Evolutionary conservation across 2,329 filamentous ascomycete genomes (phyloP).

Genomic region (Aspergillus calidoustus): DNA sequence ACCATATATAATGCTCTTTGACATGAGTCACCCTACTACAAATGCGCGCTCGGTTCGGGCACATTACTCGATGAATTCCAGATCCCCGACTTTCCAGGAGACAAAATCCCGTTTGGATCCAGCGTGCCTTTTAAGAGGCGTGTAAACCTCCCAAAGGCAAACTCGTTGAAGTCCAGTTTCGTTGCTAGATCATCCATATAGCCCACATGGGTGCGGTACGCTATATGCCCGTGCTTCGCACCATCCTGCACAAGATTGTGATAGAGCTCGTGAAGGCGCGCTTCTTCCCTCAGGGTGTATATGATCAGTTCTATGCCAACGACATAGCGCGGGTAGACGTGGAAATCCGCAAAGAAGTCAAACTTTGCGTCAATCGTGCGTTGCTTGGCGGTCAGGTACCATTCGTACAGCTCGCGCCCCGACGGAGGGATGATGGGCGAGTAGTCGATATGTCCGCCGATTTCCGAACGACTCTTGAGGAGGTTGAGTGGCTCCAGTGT

Average conservation of each 20-base stretch:
- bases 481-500: background rate
- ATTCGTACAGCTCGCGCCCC: conserved; percentile 10
- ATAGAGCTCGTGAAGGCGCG: background rate
- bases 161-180: background rate
- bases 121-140: background rate
- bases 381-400: conserved; percentile 11
- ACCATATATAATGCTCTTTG: too few species aligned
- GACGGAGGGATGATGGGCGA: conserved; percentile 10
- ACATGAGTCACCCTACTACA: too few species aligned
- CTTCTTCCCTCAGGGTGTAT: background rate
- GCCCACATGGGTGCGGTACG: conserved; percentile 9
- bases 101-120: conserved; percentile 6
- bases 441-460: conserved; percentile 7
- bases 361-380: conserved; percentile 3
- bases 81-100: conserved; percentile 29
- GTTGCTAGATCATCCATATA: background rate
- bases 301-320: conserved; percentile 9
- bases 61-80: background rate
- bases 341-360: conserved; percentile 14
- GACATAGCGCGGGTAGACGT: conserved; percentile 13
- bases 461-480: background rate
- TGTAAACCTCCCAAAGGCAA: background rate
- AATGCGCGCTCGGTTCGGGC: too few species aligned
- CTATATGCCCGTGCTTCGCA: background rate
- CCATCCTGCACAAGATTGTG: background rate